Conservation (phyloP, 202 grass and related monocot species). For the Tripidium arundinaceum region DNA sequence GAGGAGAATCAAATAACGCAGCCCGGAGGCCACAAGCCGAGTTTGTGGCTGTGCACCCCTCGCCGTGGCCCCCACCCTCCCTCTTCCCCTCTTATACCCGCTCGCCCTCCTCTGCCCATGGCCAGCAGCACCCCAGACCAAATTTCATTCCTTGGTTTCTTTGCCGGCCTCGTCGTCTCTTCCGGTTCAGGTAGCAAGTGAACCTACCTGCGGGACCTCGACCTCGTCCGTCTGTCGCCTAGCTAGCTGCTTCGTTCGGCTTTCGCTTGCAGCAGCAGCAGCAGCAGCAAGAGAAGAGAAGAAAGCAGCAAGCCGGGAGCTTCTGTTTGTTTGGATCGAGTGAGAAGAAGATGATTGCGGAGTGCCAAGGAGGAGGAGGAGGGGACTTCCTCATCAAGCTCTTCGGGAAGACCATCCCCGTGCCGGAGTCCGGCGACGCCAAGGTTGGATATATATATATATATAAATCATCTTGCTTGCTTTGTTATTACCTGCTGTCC, state of each 20-base stretch:
- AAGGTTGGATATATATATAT: constrained; percentile 64
- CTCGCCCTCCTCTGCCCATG: not conserved
- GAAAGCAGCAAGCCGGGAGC: no score
- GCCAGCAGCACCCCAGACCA: not conserved
- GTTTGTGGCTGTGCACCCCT: constrained; percentile 61
- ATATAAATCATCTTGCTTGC: not conserved
- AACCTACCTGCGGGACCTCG: not conserved
- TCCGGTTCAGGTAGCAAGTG: not conserved
- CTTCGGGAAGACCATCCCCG: constrained; percentile 79
- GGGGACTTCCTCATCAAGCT: constrained; percentile 60
- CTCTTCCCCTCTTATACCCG: constrained; percentile 19
- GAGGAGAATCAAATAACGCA: constrained; percentile 73
- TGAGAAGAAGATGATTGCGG: constrained; percentile 3
- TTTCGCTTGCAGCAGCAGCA: not conserved
- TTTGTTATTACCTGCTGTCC: not conserved
- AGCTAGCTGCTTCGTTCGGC: no score
- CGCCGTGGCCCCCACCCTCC: constrained; percentile 29
- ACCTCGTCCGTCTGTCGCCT: not conserved
- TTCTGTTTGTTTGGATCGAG: no score
- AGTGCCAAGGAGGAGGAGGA: constrained; percentile 18
- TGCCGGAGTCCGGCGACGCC: constrained; percentile 31
- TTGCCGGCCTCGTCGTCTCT: not conserved
- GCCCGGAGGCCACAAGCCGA: constrained; percentile 54
- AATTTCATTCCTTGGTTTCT: not conserved
- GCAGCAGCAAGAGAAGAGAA: no score